Percentiles rank a stretch among this genome's conserved stretches.
Evolutionary conservation across 2,329 filamentous ascomycete species (phyloP).

Genomic region (Pyrenophora teres): DNA sequence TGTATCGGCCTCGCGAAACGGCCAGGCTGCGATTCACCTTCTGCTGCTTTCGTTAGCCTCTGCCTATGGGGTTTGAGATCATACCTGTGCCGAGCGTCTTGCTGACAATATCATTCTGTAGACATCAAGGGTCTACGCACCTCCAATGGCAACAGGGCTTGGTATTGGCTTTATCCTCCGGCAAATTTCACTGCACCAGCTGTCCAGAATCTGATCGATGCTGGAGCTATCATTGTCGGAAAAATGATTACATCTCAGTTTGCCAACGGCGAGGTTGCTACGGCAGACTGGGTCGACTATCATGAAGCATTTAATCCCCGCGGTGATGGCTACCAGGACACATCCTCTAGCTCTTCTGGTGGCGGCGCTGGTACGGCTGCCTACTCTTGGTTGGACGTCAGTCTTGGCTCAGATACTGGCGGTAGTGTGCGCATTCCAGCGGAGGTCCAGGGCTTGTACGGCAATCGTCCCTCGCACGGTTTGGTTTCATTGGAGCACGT

Average conservation of each 20-base stretch:
- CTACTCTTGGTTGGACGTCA: slow-evolving; percentile 57
- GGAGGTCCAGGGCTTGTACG: slow-evolving; percentile 56
- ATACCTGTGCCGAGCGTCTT: not conserved
- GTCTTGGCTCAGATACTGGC: slow-evolving; percentile 57
- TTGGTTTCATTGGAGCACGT: slow-evolving; percentile 54
- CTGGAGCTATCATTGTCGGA: slow-evolving; percentile 59
- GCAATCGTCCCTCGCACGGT: slow-evolving; percentile 56
- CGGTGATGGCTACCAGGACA: slow-evolving; percentile 53
- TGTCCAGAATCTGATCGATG: slow-evolving; percentile 61
- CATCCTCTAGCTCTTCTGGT: slow-evolving; percentile 55
- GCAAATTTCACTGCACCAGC: slow-evolving; percentile 55
- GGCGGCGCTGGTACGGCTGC: slow-evolving; percentile 52
- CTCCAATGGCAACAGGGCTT: slow-evolving; percentile 63
- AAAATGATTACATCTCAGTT: slow-evolving; percentile 55
- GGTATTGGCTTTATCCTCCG: slow-evolving; percentile 58
- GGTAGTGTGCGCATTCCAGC: slow-evolving; percentile 57
- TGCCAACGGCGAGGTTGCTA: slow-evolving; percentile 54
- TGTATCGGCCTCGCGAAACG: not conserved
- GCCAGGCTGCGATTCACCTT: too few species aligned
- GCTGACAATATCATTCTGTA: slow-evolving; percentile 53
- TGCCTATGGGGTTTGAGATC: too few species aligned
- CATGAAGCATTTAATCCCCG: slow-evolving; percentile 52
- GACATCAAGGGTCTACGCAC: slow-evolving; percentile 63
- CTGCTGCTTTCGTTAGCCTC: not conserved
- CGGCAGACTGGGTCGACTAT: slow-evolving; percentile 57